Percentiles rank a stretch among this genome's conserved stretches.
phyloP scores from a whole-genome alignment of 306 rosid species.

The Quercus robur region DNA sequence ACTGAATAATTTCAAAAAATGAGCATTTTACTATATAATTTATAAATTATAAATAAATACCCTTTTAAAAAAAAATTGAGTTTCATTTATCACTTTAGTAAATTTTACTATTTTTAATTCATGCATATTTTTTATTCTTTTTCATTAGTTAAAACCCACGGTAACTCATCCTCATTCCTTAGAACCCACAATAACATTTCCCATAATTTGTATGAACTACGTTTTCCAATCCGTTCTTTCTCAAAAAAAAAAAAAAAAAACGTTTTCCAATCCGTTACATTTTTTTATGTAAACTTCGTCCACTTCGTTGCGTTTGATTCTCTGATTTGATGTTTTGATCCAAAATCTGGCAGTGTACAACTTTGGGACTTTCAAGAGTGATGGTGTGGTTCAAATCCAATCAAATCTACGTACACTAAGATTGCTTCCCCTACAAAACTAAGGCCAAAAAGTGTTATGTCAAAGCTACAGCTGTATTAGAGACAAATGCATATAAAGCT shows the following conservation, averaged over 20 bases:
- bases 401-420: background rate
- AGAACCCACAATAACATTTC: too few species aligned
- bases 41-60: too few species aligned
- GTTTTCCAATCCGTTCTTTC: background rate
- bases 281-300: slow-evolving; percentile 8
- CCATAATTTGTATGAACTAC: too few species aligned
- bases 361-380: background rate
- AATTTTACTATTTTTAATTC: too few species aligned
- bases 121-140: too few species aligned
- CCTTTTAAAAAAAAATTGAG: fast-evolving
- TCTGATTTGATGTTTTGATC: slow-evolving; percentile 16
- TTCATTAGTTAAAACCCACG: too few species aligned
- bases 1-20: too few species aligned
- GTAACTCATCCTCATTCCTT: too few species aligned
- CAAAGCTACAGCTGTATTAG: slow-evolving; percentile 21
- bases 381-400: slow-evolving; percentile 17
- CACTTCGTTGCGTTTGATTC: background rate
- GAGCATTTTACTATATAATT: too few species aligned
- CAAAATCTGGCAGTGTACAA: slow-evolving; percentile 2
- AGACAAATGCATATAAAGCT: background rate
- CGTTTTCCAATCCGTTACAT: background rate
- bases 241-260: too few species aligned
- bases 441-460: background rate
- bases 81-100: too few species aligned
- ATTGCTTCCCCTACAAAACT: slow-evolving; percentile 4